Evolutionary conservation across 768 basidiomycete species (phyloP).

Genomic region (Candolleomyces eurysporus): DNA sequence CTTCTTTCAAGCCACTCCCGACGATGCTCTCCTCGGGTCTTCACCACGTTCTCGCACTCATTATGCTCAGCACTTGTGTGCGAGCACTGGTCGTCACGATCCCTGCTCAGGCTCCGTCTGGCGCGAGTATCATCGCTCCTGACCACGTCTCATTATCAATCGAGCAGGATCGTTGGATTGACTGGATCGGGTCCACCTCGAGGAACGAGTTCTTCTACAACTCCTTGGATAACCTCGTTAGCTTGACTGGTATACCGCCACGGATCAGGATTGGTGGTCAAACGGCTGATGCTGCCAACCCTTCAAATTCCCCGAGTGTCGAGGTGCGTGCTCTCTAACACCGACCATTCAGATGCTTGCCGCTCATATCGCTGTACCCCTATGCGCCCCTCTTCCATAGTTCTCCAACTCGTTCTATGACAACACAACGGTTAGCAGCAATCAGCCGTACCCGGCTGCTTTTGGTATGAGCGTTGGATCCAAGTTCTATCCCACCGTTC

Average conservation of each 20-base stretch:
- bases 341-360: not conserved
- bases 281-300: constrained; percentile 1
- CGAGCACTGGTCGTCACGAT: constrained; percentile 1
- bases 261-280: constrained; percentile 4
- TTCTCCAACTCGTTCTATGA: not conserved
- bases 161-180: constrained; percentile 2
- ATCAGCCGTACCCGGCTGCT: constrained; percentile 1
- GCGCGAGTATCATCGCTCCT: not conserved
- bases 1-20: not conserved
- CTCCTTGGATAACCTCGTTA: constrained; percentile 3
- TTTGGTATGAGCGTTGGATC: not conserved
- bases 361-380: not conserved
- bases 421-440: not conserved
- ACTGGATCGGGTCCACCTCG: constrained; percentile 1
- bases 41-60: not conserved
- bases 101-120: not conserved
- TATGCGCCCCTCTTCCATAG: not conserved
- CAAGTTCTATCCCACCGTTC: constrained; percentile 3
- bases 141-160: constrained; percentile 4
- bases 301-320: not conserved
- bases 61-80: not conserved
- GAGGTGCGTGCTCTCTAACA: not conserved
- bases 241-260: constrained; percentile 1
- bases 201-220: constrained; percentile 3
- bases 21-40: constrained; percentile 1